A percentile compares a stretch with the other conserved stretches of the same genome.
Conservation (phyloP, 108 stramenopile genomes). For the Pseudonitzschia multiseries region DNA sequence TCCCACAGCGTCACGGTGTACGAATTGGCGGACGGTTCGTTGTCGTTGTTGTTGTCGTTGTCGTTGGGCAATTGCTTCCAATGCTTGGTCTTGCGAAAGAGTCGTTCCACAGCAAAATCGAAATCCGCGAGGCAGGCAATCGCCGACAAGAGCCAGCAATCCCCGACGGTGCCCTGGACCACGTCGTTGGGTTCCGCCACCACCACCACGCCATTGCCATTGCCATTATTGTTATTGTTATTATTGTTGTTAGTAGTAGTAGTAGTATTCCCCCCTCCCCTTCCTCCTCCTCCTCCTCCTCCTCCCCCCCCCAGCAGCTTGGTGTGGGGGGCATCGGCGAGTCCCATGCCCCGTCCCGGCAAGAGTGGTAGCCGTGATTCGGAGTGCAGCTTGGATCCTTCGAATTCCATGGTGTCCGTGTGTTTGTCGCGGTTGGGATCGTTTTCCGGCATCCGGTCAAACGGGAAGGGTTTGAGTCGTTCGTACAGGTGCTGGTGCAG, state of each 20-base stretch:
- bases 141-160: slow-evolving; percentile 49
- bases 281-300: too few species aligned
- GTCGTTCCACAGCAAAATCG: slow-evolving; percentile 38
- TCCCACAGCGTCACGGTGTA: slow-evolving; percentile 29
- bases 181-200: slow-evolving; percentile 38
- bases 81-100: slow-evolving; percentile 42
- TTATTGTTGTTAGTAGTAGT: too few species aligned
- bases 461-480: slow-evolving; percentile 7
- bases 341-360: slow-evolving; percentile 48
- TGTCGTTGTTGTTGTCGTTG: neutral
- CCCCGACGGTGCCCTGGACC: slow-evolving; percentile 39
- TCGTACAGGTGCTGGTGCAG: slow-evolving; percentile 18
- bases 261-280: too few species aligned
- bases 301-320: too few species aligned
- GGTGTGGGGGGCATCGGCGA: slow-evolving; percentile 28
- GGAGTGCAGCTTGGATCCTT: slow-evolving; percentile 13
- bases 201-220: neutral
- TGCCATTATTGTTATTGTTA: slow-evolving; percentile 30
- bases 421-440: slow-evolving; percentile 20
- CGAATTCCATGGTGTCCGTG: slow-evolving; percentile 20
- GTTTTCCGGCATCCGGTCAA: slow-evolving; percentile 12
- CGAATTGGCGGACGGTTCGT: too few species aligned
- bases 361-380: slow-evolving; percentile 16
- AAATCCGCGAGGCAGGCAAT: slow-evolving; percentile 43
- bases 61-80: slow-evolving; percentile 21